phyloP scores from a whole-genome alignment of 768 basidiomycete species.

The Chalciporus piperatus region DNA sequence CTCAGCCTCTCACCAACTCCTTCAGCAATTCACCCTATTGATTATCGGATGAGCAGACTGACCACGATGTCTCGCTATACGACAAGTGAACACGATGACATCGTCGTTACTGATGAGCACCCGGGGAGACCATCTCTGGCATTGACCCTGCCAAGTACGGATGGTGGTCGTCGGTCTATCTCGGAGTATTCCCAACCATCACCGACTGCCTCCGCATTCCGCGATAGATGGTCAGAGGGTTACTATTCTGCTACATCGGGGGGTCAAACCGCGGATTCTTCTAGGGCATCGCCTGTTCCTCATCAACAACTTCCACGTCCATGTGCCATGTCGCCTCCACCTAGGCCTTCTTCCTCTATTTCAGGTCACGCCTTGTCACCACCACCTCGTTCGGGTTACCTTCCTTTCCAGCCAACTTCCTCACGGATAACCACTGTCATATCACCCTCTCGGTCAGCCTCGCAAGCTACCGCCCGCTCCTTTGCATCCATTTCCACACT shows the following conservation, averaged over 20 bases:
- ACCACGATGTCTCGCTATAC: constrained; percentile 29
- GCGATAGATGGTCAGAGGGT: constrained; percentile 45
- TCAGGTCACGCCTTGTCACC: constrained; percentile 55
- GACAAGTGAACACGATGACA: constrained; percentile 42
- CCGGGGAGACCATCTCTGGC: constrained; percentile 47
- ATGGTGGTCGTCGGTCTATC: constrained; percentile 46
- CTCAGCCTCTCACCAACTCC: constrained; percentile 30
- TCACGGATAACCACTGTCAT: constrained; percentile 15
- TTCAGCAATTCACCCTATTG: constrained; percentile 14
- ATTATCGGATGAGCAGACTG: constrained; percentile 26
- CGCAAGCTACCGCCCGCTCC: constrained; percentile 31
- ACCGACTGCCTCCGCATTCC: constrained; percentile 80
- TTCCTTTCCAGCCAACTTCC: constrained; percentile 17
- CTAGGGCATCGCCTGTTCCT: constrained; percentile 22
- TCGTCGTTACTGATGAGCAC: constrained; percentile 20
- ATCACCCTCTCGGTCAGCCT: constrained; percentile 24
- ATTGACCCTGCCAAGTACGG: constrained; percentile 42
- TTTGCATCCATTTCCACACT: constrained; percentile 28
- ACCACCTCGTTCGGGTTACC: constrained; percentile 36
- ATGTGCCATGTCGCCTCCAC: constrained; percentile 52
- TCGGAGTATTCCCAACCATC: constrained; percentile 71
- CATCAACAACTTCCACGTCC: constrained; percentile 19
- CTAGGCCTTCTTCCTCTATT: constrained; percentile 59
- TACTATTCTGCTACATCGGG: constrained; percentile 32
- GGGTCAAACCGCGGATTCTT: constrained; percentile 7